These are phyloP conservation scores for Agroathelia rolfsii DNA, from an alignment of 1,284 basidiomycete genomes.

Conservation along the genomic window DNA sequence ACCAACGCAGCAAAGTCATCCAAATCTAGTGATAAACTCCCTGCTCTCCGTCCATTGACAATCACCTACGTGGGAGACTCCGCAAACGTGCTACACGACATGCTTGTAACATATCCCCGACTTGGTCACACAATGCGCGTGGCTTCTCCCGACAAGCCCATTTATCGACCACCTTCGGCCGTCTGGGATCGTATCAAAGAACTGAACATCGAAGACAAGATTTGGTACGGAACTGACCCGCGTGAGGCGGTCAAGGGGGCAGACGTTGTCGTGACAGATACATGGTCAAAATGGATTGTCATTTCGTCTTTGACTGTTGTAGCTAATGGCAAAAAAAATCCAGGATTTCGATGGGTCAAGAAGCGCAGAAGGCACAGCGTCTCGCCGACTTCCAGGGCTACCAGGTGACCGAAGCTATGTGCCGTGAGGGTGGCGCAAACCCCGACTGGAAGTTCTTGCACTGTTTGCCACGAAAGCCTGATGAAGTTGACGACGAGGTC, in stretches of 20 bases:
- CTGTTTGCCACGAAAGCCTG: constrained; percentile 85
- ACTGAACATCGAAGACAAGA: constrained; percentile 60
- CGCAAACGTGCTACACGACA: constrained; percentile 95
- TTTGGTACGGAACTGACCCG: constrained; percentile 74
- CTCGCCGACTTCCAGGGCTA: constrained; percentile 85
- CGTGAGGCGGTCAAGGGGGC: constrained; percentile 82
- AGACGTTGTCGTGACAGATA: constrained; percentile 92
- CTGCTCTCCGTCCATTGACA: constrained; percentile 58
- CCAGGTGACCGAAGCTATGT: constrained; percentile 86
- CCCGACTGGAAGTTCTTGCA: constrained; percentile 94
- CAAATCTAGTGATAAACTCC: constrained; percentile 22
- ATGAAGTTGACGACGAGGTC: constrained; percentile 94
- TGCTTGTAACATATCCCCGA: constrained; percentile 91
- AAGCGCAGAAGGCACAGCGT: constrained; percentile 86
- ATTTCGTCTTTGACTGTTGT: constrained; percentile 15
- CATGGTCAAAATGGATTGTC: too few relatives aligned
- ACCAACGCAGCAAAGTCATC: constrained; percentile 2
- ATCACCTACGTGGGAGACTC: constrained; percentile 93
- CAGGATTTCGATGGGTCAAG: constrained; percentile 99
- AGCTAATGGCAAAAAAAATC: background rate
- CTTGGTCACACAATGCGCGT: constrained; percentile 83
- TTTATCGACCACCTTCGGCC: constrained; percentile 67
- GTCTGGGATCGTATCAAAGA: constrained; percentile 76
- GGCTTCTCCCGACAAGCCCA: constrained; percentile 58
- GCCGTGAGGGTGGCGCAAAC: constrained; percentile 72